Conservation (phyloP, 1,139 yeast species). For the Geotrichum klebahnii region DNA sequence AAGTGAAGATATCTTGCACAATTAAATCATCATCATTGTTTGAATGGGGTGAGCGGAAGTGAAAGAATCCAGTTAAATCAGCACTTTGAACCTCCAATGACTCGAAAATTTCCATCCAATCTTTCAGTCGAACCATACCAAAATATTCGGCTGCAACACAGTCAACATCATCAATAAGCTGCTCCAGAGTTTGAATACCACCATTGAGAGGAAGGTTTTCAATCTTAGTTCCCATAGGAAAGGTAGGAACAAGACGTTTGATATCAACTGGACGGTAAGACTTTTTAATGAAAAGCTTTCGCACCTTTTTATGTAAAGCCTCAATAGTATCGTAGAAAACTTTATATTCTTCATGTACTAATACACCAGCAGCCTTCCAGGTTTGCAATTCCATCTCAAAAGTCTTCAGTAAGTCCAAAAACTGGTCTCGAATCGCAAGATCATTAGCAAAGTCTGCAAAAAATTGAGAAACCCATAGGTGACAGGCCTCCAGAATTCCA, state of each 20-base stretch:
- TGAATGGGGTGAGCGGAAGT: conserved; percentile 48
- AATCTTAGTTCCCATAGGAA: conserved; percentile 28
- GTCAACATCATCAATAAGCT: conserved; percentile 63
- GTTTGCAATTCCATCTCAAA: conserved; percentile 68
- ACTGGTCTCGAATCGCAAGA: conserved; percentile 53
- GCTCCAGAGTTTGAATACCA: conserved; percentile 41
- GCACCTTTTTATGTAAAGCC: conserved; percentile 59
- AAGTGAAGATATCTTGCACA: conserved; percentile 65
- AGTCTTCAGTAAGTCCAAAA: conserved; percentile 62
- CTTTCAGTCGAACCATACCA: conserved; percentile 57
- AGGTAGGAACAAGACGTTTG: conserved; percentile 30
- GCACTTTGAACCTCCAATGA: conserved; percentile 64
- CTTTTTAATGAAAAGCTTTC: conserved; percentile 71
- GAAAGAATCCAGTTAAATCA: conserved; percentile 55
- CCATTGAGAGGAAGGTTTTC: conserved; percentile 30
- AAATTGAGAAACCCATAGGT: conserved; percentile 66
- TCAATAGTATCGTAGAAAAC: conserved; percentile 43
- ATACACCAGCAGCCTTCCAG: conserved; percentile 47
- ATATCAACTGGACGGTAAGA: conserved; percentile 65
- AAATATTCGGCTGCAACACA: conserved; percentile 58
- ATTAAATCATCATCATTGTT: conserved; percentile 55
- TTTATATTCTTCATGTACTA: conserved; percentile 37
- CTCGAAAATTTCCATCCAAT: conserved; percentile 78
- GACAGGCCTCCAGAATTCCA: conserved; percentile 74
- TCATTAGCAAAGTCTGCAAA: conserved; percentile 74